Evolutionary conservation across 345 rosid species (phyloP).

Genomic region (Lumnitzera racemosa): DNA sequence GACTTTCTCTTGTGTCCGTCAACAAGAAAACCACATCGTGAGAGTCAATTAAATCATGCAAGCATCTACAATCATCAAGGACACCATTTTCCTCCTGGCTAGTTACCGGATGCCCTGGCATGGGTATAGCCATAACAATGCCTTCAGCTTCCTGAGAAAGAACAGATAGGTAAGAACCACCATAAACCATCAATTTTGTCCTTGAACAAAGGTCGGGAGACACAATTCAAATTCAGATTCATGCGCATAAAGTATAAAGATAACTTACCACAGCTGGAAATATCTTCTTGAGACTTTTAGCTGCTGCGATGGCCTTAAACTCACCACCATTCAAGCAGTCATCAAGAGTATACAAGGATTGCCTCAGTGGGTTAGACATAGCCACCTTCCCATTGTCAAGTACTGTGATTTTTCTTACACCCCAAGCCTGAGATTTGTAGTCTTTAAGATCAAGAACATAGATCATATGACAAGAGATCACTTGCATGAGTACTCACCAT

Average conservation of each 20-base stretch:
- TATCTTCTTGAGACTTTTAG: conserved; percentile 68
- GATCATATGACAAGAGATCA: too few relatives aligned
- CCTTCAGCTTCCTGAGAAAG: conserved; percentile 62
- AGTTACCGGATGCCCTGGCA: conserved; percentile 92
- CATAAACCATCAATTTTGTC: not conserved
- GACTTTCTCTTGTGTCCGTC: conserved; percentile 98
- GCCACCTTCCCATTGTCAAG: conserved; percentile 91
- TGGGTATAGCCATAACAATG: conserved; percentile 81
- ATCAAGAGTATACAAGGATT: conserved; percentile 81
- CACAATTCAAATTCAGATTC: not conserved
- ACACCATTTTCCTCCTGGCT: conserved; percentile 70
- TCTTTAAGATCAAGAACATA: too few relatives aligned
- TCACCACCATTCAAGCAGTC: conserved; percentile 83
- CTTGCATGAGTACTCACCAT: conserved; percentile 42
- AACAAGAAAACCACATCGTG: conserved; percentile 87
- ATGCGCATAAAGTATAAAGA: not conserved
- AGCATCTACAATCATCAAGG: conserved; percentile 61
- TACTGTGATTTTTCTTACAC: conserved; percentile 77
- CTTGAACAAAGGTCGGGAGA: not conserved
- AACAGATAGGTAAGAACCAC: not conserved
- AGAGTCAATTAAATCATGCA: conserved; percentile 61
- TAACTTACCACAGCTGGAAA: conserved; percentile 79
- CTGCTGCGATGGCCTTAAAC: conserved; percentile 81
- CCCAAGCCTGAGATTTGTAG: conserved; percentile 60
- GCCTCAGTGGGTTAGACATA: conserved; percentile 96